phyloP scores from a whole-genome alignment of 2,329 filamentous ascomycete genomes.

The Ceratocystis smalleyi region DNA sequence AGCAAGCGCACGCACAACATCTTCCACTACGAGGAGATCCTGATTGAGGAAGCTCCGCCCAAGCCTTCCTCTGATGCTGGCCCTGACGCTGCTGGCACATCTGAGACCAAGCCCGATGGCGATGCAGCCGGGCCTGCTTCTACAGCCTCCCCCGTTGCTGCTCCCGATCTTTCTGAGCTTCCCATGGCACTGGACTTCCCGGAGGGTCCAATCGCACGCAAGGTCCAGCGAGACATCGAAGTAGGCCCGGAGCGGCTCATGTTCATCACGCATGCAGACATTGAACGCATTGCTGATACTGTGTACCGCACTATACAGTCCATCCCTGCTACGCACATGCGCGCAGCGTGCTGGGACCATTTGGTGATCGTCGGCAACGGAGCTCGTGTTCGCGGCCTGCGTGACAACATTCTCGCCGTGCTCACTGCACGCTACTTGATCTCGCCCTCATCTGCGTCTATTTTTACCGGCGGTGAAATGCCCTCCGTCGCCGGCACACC shows the following conservation, averaged over 20 bases:
- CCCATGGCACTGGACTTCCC: slow-evolving; percentile 19
- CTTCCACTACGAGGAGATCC: slow-evolving; percentile 58
- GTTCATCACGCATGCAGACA: slow-evolving; percentile 51
- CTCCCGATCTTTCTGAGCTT: slow-evolving; percentile 16
- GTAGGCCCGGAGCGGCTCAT: slow-evolving; percentile 62
- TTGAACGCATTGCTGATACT: slow-evolving; percentile 70
- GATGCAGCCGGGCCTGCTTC: slow-evolving; percentile 3
- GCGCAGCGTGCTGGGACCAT: slow-evolving; percentile 79
- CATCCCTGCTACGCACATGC: slow-evolving; percentile 70
- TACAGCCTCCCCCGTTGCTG: slow-evolving; percentile 8
- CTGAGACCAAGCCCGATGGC: slow-evolving; percentile 11
- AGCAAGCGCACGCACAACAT: slow-evolving; percentile 51
- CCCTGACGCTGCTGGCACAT: neutral
- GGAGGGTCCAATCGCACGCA: slow-evolving; percentile 32
- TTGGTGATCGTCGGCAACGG: slow-evolving; percentile 87
- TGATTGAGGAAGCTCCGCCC: slow-evolving; percentile 37
- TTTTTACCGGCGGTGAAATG: slow-evolving; percentile 68
- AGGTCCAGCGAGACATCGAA: slow-evolving; percentile 52
- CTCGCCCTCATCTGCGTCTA: slow-evolving; percentile 81
- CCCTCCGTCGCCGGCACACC: slow-evolving; percentile 89
- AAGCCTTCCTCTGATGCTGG: neutral
- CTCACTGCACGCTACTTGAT: slow-evolving; percentile 73
- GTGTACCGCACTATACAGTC: slow-evolving; percentile 72
- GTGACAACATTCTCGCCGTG: slow-evolving; percentile 69
- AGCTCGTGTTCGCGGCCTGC: slow-evolving; percentile 57